phyloP scores from a whole-genome alignment of 2,329 filamentous ascomycete genomes.

The Exophiala oligosperma region DNA sequence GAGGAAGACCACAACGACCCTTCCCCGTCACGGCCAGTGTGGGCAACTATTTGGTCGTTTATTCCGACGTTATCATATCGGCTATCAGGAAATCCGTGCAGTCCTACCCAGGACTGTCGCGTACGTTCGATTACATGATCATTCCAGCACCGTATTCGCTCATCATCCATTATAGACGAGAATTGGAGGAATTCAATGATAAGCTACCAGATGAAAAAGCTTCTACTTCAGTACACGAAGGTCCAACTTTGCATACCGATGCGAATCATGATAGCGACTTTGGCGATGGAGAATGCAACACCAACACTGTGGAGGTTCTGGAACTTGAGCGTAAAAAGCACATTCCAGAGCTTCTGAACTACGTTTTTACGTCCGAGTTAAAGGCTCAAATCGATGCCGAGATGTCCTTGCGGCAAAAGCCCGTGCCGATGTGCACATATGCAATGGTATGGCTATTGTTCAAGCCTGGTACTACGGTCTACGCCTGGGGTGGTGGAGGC shows the following conservation, averaged over 20 bases:
- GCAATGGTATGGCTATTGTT: conserved; percentile 13
- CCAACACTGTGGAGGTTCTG: background rate
- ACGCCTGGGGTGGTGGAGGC: conserved; percentile 1
- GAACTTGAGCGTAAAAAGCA: conserved; percentile 3
- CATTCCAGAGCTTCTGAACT: conserved; percentile 6
- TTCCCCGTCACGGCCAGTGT: background rate
- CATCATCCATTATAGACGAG: conserved; percentile 11
- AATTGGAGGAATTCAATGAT: conserved; percentile 8
- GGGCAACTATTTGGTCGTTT: conserved; percentile 1
- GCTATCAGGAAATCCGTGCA: background rate
- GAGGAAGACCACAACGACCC: background rate
- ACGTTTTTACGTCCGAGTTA: conserved; percentile 5
- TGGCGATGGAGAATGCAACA: background rate
- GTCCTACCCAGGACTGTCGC: background rate
- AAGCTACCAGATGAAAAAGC: conserved; percentile 1
- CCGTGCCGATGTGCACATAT: conserved; percentile 1
- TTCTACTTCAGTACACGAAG: background rate
- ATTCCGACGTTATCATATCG: background rate
- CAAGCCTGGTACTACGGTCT: conserved; percentile 9
- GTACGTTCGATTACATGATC: background rate
- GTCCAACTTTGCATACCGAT: background rate
- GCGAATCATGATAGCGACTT: background rate
- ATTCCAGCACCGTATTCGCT: conserved; percentile 7
- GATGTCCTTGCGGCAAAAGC: background rate
- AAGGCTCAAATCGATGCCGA: background rate